phyloP scores from a whole-genome alignment of 2,329 filamentous ascomycete species.

The Fusarium sp. region DNA sequence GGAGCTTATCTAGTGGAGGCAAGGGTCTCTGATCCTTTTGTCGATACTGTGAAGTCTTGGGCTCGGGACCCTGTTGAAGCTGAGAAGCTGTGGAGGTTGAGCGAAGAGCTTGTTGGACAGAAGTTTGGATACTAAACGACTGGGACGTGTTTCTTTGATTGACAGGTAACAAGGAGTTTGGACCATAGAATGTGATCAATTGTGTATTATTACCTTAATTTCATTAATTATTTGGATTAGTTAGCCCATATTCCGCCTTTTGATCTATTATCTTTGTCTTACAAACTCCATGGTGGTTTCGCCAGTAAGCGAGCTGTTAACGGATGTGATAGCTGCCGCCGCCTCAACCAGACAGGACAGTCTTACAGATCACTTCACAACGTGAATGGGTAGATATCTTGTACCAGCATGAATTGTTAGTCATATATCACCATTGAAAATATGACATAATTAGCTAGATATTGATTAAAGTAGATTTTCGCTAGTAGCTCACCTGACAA shows the following conservation, averaged over 20 bases:
- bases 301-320: no score
- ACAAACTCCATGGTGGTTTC: no score
- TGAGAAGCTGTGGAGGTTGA: constrained; percentile 58
- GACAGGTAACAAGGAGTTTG: no score
- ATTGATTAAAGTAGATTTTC: neutral
- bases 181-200: neutral
- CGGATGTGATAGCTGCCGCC: no score
- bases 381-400: neutral
- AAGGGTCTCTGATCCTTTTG: constrained; percentile 47
- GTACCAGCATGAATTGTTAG: neutral
- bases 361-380: neutral
- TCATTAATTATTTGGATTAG: neutral
- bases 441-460: neutral
- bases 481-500: neutral
- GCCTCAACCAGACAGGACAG: no score
- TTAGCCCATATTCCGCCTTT: neutral
- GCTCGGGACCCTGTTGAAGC: constrained; percentile 50
- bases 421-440: neutral
- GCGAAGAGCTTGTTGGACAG: constrained; percentile 58
- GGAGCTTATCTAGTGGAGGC: constrained; percentile 48
- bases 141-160: neutral
- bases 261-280: no score
- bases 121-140: constrained; percentile 49
- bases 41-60: constrained; percentile 47
- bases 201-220: neutral